phyloP scores from a whole-genome alignment of 2,329 filamentous ascomycete genomes.

The Colletotrichum sidae region DNA sequence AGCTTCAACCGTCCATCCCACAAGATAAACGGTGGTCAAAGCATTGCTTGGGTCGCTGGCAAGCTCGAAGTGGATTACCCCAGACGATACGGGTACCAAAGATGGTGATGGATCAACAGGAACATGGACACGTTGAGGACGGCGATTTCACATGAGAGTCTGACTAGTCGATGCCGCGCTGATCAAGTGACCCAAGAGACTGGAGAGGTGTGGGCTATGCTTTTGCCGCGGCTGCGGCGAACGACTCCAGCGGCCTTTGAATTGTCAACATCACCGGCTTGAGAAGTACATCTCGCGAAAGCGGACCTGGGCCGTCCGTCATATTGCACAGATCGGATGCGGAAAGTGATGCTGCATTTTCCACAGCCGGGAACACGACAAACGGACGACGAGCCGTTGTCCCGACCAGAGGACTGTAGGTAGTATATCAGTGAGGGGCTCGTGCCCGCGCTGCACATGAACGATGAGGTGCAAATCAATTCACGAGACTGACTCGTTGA shows the following conservation, averaged over 20 bases:
- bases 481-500: constrained; percentile 3
- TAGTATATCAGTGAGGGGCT: too few relatives aligned
- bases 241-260: constrained; percentile 1
- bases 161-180: constrained; percentile 3
- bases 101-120: constrained; percentile 30
- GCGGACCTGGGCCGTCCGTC: too few relatives aligned
- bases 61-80: constrained; percentile 22
- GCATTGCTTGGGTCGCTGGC: constrained; percentile 30
- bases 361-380: too few relatives aligned
- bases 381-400: too few relatives aligned
- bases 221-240: constrained; percentile 16
- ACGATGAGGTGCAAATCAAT: too few relatives aligned
- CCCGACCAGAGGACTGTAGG: too few relatives aligned
- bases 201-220: constrained; percentile 17
- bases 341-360: too few relatives aligned
- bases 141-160: constrained; percentile 21
- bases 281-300: too few relatives aligned
- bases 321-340: too few relatives aligned
- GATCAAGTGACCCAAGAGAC: constrained; percentile 12
- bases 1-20: constrained; percentile 25
- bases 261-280: too few relatives aligned
- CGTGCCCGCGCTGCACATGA: too few relatives aligned
- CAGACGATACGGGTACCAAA: constrained; percentile 27
- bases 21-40: constrained; percentile 37
- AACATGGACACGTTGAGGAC: not conserved